These are phyloP conservation scores for Cymbopogon flexuosus DNA, from an alignment of 202 grass and related monocot genomes.

Conservation along the genomic window DNA sequence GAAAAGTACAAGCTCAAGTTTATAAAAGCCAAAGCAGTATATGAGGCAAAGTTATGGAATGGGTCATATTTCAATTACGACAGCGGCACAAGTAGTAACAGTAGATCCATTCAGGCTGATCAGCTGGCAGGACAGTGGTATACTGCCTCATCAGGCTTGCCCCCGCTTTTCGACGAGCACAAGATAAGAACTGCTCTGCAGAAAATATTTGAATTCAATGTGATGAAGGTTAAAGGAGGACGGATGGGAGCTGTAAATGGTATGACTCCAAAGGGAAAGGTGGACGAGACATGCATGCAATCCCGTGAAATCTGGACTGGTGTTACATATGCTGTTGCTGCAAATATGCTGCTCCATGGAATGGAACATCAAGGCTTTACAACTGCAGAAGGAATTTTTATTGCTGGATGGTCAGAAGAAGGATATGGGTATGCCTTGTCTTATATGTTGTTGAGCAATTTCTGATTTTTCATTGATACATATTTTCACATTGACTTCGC, in stretches of 20 bases:
- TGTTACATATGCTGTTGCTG: constrained; percentile 86
- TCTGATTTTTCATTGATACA: background rate
- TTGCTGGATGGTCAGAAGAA: constrained; percentile 86
- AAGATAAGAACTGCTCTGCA: constrained; percentile 73
- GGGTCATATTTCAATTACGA: constrained; percentile 97
- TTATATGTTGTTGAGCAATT: background rate
- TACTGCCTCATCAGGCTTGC: constrained; percentile 72
- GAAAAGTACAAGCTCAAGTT: constrained; percentile 93
- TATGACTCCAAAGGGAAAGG: constrained; percentile 84
- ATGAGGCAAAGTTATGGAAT: constrained; percentile 90
- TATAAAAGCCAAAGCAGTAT: constrained; percentile 75
- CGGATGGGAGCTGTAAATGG: constrained; percentile 87
- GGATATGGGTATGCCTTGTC: constrained; percentile 74
- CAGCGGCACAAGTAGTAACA: constrained; percentile 74
- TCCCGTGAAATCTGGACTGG: constrained; percentile 99
- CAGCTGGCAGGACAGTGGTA: constrained; percentile 97
- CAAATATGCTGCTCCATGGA: constrained; percentile 87
- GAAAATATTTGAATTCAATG: constrained; percentile 97
- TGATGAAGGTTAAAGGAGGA: constrained; percentile 93
- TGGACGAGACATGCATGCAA: constrained; percentile 89
- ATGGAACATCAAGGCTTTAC: constrained; percentile 95
- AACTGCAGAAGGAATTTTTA: constrained; percentile 80
- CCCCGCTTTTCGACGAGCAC: constrained; percentile 64
- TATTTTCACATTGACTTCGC: background rate
- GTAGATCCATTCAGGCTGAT: constrained; percentile 90